Evolutionary conservation across 495 filamentous ascomycete genomes (phyloP), one percentile per base, ranked within the genome.

Genomic region (Bombardia bombarda): DNA sequence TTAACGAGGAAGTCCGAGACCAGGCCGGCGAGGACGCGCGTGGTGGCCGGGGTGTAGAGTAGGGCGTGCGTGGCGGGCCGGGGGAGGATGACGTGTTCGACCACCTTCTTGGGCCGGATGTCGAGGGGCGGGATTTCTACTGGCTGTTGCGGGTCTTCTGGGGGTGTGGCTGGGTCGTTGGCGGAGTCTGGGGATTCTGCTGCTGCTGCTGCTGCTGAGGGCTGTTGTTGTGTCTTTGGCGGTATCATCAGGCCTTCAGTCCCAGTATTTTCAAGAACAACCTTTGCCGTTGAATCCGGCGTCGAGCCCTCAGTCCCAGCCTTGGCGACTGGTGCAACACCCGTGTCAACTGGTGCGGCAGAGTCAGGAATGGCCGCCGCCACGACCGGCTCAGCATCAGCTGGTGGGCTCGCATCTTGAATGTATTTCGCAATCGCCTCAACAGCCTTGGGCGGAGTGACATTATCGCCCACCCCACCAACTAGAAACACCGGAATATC

Each of bases 41-140:
- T 81, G 4, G 79, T 86, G 4, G 81, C 66, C 12, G 85, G 80
- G 47, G 83, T 80, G 61, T 93, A 97, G 24, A 94, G 72, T 23
- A 96, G 69, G 33, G 82, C 86, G 65, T 97, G 90, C 3, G 82
- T 81, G 10, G 88, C 89, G 4, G 87, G 86, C 2, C 73, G 62
- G 3, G 87, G 88, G 18, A 96, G 67, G 32, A 92, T 77, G 13
- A 71, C 75, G 9, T 75, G 82, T 48, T 84, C 81, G 20, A 95
- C 73, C 17, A 82, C 55, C 42, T 77, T 69, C n/a, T 50, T 39
- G 0, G 69, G 72, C 33, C 56, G 58, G 0, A 48, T 40, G 3
- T 66, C 61, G 33, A 72, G 65, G 4, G 61, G 48, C 9, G 72
- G 70, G 17, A 75, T 57, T 4, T 61, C 58, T 22, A 56, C 47